Base-by-base conservation (phyloP, 192 early-diverging fungal species). In the Oehlia diaphana region DNA sequence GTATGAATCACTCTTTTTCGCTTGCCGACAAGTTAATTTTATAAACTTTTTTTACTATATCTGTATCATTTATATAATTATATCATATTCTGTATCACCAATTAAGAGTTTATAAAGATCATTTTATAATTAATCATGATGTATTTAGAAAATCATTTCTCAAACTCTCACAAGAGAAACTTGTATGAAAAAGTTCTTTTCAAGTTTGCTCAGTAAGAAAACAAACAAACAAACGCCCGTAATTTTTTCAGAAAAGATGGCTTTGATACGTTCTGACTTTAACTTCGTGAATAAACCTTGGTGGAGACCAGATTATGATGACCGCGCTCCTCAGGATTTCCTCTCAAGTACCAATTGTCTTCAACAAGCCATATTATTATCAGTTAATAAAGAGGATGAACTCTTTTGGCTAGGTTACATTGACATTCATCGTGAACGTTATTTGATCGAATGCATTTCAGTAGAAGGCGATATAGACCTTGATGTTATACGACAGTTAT, bases 261-360 rank as follows among this genome's bases (percentile, higher is more conserved):
- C 21, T n/a, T 39, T 44, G 5, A 44, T 76, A 65, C 63, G 23
- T 76, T 76, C 62, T 14, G 65, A 44, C 0, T 76, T 76, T 76
- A 39, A 76, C 62, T 63, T 64, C n/a, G 26, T 65, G 63, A 14
- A 65, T 44, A 65, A 39, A 76, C 21, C 37, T 23, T 64, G 74
- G 74, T 76, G 62, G 74, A 76, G 35, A 14, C 37, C n/a, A 58
- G 33, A 26, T 76, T 76, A 39, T 64, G 62, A 76, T 76, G 74
- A 76, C 0, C 74, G 39, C 13, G 28, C 47, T 76, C n/a, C 63
- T 64, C 19, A 47, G 16, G 65, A 42, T 65, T 76, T 76, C 19
- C 5, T 76, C 37, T 44, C 12, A 76, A 47, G 23, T 47, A 61
- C 23, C 35, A 37, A 37, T 2, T 2, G 35, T 2, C 35, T 37